Base-by-base conservation (phyloP, 2,329 filamentous ascomycete species). In the Chaetomium globosum region DNA sequence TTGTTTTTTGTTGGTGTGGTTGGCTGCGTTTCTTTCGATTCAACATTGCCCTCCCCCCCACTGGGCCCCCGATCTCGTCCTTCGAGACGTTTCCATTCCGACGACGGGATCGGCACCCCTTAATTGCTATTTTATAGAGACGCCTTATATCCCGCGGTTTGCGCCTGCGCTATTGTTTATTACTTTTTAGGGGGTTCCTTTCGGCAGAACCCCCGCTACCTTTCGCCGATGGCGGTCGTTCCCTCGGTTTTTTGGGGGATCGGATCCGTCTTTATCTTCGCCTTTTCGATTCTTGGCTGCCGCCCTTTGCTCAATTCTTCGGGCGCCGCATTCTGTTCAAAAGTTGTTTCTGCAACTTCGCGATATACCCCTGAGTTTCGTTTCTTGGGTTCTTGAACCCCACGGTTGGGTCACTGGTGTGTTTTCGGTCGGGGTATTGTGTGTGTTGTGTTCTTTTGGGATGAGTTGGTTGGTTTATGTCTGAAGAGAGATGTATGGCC, bases 361-460 rank as follows among this genome's bases (percentile, higher is more conserved):
- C 67, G 64, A 71, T 71, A 71, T 71, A 71, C 69, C 69, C 69
- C 65, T 70, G 33, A 33, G 49, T 65, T 65, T 65, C 51, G 23
- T 48, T 62, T 64, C 61, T 61, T 65, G 30, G 59, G 59, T 64
- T 33, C 12, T 58, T 49, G 10, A 31, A 55, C 36, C n/a, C 9
- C 21, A 26, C 23, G 21, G 23, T 55, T 16, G 7, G 49, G 59
- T n/a, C 59, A 54, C 49, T 60, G 48, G 30, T 52, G 43, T 43
- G 49, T 64, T 57, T 58, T 60, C 39, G 59, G 39, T 55, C 43
- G 21, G 56, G n/a, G 19, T 49, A 56, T 30, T 57, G 48, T 55
- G 57, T 59, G 36, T 54, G 13, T 19, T n/a, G 7, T 31, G 13
- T n/a, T 55, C 1, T 43, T 61, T 51, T 57, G 36, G 39, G 48